These are phyloP conservation scores for Populus tremula DNA, from an alignment of 345 rosid species.

Conservation along the genomic window DNA sequence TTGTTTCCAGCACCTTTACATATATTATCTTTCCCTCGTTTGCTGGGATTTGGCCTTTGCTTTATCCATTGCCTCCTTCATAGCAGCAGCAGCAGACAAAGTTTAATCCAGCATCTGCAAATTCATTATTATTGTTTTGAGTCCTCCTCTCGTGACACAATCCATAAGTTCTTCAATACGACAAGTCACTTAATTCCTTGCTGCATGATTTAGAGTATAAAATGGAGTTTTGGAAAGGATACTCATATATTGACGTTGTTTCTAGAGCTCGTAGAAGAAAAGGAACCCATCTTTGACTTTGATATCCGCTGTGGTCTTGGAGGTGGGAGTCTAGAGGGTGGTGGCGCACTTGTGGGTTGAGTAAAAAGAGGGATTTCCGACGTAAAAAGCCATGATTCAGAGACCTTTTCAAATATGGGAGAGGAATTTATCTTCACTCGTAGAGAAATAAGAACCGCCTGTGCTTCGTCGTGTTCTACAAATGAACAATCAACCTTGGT, in stretches of 20 bases:
- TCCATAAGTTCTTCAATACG: conserved; percentile 72
- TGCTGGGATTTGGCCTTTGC: conserved; percentile 93
- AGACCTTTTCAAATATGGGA: conserved; percentile 45
- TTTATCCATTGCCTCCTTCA: conserved; percentile 97
- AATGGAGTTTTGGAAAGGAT: conserved; percentile 44
- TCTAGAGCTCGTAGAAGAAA: conserved; percentile 37
- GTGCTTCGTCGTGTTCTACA: conserved; percentile 32
- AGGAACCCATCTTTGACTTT: conserved; percentile 38
- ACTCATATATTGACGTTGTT: conserved; percentile 53
- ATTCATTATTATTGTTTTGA: conserved; percentile 42
- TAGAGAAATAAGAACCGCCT: conserved; percentile 39
- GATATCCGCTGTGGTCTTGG: conserved; percentile 68
- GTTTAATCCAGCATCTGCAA: conserved; percentile 45
- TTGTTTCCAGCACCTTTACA: conserved; percentile 56
- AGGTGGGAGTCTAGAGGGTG: conserved; percentile 97
- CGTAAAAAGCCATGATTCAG: conserved; percentile 82
- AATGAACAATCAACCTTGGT: conserved; percentile 39
- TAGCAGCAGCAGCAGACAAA: conserved; percentile 72
- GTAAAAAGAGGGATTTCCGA: conserved; percentile 93
- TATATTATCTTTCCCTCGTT: conserved; percentile 75
- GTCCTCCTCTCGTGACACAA: conserved; percentile 51
- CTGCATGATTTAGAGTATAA: conserved; percentile 41
- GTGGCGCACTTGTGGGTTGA: conserved; percentile 74
- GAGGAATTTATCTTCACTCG: conserved; percentile 40
- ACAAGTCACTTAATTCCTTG: conserved; percentile 44